Percentiles rank a stretch among this genome's conserved stretches.
Conservation (phyloP, 345 rosid species). For the Abelmoschus esculentus region DNA sequence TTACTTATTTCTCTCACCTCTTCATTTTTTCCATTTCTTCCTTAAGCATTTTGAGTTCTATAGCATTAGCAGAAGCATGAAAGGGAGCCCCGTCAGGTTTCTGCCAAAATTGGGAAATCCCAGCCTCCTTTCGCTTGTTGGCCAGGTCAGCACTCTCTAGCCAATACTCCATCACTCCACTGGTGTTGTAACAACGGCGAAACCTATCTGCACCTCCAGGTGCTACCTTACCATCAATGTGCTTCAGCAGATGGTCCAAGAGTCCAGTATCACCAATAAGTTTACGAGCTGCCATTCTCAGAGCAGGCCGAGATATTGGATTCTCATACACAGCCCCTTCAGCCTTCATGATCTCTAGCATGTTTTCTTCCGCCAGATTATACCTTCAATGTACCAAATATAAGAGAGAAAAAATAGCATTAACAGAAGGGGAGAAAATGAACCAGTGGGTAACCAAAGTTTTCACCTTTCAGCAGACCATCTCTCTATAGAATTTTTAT, state of each 20-base stretch:
- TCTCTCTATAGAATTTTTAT: constrained; percentile 22
- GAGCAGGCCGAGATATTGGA: constrained; percentile 49
- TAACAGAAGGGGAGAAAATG: neutral
- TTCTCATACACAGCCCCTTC: constrained; percentile 64
- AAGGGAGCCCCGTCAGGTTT: constrained; percentile 29
- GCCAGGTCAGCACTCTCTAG: constrained; percentile 74
- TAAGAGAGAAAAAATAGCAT: neutral
- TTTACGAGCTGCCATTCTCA: constrained; percentile 60
- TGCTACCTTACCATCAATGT: constrained; percentile 79
- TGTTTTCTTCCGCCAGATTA: constrained; percentile 50
- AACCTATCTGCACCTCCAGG: constrained; percentile 77
- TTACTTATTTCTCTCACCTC: constrained; percentile 26
- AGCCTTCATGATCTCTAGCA: constrained; percentile 63
- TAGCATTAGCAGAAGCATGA: constrained; percentile 35
- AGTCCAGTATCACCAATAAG: constrained; percentile 88
- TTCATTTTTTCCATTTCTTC: constrained; percentile 55
- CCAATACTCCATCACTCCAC: constrained; percentile 87
- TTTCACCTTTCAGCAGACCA: constrained; percentile 70
- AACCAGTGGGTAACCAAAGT: neutral
- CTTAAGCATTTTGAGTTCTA: constrained; percentile 38
- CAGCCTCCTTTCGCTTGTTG: constrained; percentile 54
- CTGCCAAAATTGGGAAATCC: constrained; percentile 55
- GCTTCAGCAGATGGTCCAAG: constrained; percentile 88
- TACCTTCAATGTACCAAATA: constrained; percentile 39
- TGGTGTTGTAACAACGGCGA: constrained; percentile 74